These are phyloP conservation scores for Diaporthe velutina DNA, from an alignment of 2,329 filamentous ascomycete genomes.

Conservation along the genomic window DNA sequence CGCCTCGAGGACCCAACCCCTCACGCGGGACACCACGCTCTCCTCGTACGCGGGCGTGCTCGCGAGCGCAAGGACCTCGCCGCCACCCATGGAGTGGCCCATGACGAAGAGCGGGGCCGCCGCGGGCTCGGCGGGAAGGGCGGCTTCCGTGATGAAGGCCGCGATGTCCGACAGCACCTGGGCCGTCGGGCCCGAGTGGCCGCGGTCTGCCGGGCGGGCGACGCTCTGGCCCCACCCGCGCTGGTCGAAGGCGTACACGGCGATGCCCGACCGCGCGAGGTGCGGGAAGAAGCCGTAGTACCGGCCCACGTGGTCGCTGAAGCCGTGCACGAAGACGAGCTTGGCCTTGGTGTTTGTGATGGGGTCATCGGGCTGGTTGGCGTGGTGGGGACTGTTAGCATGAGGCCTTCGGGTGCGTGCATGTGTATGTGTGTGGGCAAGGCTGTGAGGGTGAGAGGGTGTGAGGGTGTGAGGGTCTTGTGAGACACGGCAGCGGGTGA, in stretches of 20 bases:
- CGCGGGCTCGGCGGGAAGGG: constrained; percentile 56
- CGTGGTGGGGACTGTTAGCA: constrained; percentile 15
- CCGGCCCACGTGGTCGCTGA: constrained; percentile 85
- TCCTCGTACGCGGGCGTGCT: constrained; percentile 64
- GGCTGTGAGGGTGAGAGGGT: neutral
- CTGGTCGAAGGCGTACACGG: constrained; percentile 85
- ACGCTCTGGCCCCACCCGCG: constrained; percentile 88
- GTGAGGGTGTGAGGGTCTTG: neutral
- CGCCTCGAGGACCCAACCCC: constrained; percentile 81
- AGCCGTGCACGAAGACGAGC: constrained; percentile 88
- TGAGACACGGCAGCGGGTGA: constrained; percentile 9
- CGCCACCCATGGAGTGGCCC: constrained; percentile 94
- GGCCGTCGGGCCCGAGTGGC: constrained; percentile 79
- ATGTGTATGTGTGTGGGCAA: neutral
- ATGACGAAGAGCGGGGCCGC: constrained; percentile 81
- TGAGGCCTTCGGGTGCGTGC: neutral
- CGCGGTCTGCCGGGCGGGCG: constrained; percentile 70
- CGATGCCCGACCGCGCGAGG: constrained; percentile 79
- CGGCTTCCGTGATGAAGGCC: constrained; percentile 75
- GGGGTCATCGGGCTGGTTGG: constrained; percentile 64
- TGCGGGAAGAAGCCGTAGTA: constrained; percentile 81
- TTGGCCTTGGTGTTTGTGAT: constrained; percentile 69
- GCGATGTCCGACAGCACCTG: constrained; percentile 83
- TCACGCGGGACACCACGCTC: constrained; percentile 67
- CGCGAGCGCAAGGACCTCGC: constrained; percentile 75